A percentile compares a stretch with the other conserved stretches of the same genome.
phyloP scores from a whole-genome alignment of 306 rosid species.

The Geum urbanum region DNA sequence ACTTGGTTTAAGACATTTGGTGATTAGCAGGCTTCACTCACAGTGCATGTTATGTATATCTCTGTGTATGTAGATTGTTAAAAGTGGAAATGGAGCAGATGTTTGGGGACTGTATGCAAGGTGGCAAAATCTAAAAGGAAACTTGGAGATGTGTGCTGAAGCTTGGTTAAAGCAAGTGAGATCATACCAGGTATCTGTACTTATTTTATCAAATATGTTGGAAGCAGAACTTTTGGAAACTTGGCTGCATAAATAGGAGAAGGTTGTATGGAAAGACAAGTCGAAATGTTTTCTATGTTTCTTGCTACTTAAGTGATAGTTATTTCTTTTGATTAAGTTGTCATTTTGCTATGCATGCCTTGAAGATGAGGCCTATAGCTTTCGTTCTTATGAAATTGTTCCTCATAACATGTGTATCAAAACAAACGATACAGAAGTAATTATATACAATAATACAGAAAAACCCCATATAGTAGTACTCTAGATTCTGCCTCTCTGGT shows the following conservation, averaged over 20 bases:
- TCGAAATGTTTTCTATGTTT: background rate
- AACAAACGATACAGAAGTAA: too few relatives aligned
- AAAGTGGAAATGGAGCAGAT: constrained; percentile 61
- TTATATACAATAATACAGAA: background rate
- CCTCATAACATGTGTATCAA: background rate
- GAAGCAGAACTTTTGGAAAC: too few relatives aligned
- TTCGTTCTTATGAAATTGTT: background rate
- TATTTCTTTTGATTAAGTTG: background rate
- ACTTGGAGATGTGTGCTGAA: constrained; percentile 80
- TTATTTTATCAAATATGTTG: background rate
- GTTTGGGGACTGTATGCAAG: constrained; percentile 87
- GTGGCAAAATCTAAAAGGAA: constrained; percentile 90
- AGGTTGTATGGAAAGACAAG: background rate
- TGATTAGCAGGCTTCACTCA: background rate
- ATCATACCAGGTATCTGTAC: constrained; percentile 67
- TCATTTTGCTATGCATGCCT: background rate
- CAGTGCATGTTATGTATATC: background rate
- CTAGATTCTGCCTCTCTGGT: too few relatives aligned
- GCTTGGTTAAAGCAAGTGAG: constrained; percentile 93
- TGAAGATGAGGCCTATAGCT: background rate
- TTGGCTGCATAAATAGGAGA: background rate
- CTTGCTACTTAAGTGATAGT: background rate
- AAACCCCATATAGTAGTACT: background rate
- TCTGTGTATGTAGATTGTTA: constrained; percentile 57
- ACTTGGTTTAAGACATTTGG: background rate